phyloP scores from a whole-genome alignment of 805 yeast genomes.

The Candida tibetensis region DNA sequence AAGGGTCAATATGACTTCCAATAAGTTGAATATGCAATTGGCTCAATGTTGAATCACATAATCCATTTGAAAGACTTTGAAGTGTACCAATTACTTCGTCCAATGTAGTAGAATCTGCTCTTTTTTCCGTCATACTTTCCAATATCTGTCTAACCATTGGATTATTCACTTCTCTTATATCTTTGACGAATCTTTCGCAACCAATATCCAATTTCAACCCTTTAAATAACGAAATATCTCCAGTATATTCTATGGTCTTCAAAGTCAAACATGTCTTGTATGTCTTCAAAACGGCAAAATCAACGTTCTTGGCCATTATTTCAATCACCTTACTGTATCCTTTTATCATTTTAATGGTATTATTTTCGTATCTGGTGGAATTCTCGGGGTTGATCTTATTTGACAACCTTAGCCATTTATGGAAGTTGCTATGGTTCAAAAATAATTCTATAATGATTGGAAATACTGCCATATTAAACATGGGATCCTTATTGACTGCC shows the following conservation, averaged over 20 bases:
- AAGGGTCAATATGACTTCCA: not conserved
- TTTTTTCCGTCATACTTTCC: not conserved
- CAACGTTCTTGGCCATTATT: constrained; percentile 10
- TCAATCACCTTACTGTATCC: constrained; percentile 24
- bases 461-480: constrained; percentile 11
- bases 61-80: not conserved
- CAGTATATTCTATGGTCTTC: constrained; percentile 5
- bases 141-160: not conserved
- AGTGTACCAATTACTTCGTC: not conserved
- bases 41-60: not conserved
- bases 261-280: constrained; percentile 6
- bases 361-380: constrained; percentile 17
- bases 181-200: constrained; percentile 2
- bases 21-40: constrained; percentile 3
- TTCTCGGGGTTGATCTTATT: constrained; percentile 6
- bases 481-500: constrained; percentile 8
- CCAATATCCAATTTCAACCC: not conserved
- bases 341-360: constrained; percentile 21
- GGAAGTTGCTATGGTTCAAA: constrained; percentile 16
- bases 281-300: not conserved
- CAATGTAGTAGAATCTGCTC: not conserved
- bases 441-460: constrained; percentile 16
- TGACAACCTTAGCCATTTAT: constrained; percentile 20
- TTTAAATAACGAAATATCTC: not conserved
- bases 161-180: constrained; percentile 2